phyloP scores from a whole-genome alignment of 1,139 yeast genomes.

The Pichia cactophila region DNA sequence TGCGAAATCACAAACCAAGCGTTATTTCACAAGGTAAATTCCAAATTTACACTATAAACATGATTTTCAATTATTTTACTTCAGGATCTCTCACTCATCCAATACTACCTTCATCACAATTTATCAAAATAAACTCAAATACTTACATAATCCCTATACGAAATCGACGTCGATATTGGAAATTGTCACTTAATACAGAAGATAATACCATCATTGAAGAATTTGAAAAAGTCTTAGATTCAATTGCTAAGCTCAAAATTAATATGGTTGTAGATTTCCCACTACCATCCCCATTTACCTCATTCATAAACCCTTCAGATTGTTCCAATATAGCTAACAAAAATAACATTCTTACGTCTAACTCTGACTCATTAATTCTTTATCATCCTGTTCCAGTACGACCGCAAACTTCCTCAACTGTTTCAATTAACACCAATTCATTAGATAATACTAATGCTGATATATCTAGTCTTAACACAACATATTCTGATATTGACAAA shows the following conservation, averaged over 20 bases:
- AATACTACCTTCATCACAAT: slow-evolving; percentile 50
- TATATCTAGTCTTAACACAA: not conserved
- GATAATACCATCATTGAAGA: slow-evolving; percentile 1
- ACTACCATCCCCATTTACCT: slow-evolving; percentile 11
- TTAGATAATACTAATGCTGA: not conserved
- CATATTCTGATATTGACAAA: not conserved
- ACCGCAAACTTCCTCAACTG: slow-evolving; percentile 10
- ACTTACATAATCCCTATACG: slow-evolving; percentile 59
- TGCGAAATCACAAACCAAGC: slow-evolving; percentile 20
- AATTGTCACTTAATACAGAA: slow-evolving; percentile 39
- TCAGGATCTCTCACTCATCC: slow-evolving; percentile 62
- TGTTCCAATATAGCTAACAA: not conserved
- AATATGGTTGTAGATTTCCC: slow-evolving; percentile 7
- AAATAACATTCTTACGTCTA: not conserved
- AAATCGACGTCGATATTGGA: slow-evolving; percentile 71
- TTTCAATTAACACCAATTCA: slow-evolving; percentile 8
- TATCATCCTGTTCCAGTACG: slow-evolving; percentile 13
- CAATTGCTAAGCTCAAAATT: slow-evolving; percentile 8
- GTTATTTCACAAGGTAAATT: slow-evolving; percentile 55
- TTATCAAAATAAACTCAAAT: slow-evolving; percentile 44
- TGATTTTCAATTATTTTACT: slow-evolving; percentile 34
- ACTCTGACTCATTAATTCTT: not conserved
- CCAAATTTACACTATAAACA: slow-evolving; percentile 55
- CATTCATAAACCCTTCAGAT: slow-evolving; percentile 1
- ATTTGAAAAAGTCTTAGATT: slow-evolving; percentile 6